A percentile compares a stretch with the other conserved stretches of the same genome.
phyloP scores from a whole-genome alignment of 768 basidiomycete species.

The Albatrellus ellisii region DNA sequence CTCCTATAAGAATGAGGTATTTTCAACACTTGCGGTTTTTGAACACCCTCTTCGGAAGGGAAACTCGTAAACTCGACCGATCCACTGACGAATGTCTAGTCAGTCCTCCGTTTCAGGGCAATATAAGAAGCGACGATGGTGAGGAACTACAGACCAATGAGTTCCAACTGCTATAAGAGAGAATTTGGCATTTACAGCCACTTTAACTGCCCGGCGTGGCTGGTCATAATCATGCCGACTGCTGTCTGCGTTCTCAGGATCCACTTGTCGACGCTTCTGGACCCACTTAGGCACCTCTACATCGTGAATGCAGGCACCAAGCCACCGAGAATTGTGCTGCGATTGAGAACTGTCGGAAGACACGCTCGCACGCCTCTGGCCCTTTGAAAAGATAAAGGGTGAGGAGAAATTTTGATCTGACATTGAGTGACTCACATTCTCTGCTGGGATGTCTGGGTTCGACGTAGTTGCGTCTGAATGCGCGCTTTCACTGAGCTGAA shows the following conservation, averaged over 20 bases:
- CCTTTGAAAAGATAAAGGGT: too few species aligned
- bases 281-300: constrained; percentile 68
- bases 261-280: constrained; percentile 54
- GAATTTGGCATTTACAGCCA: constrained; percentile 69
- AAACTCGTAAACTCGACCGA: constrained; percentile 54
- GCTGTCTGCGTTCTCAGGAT: constrained; percentile 28
- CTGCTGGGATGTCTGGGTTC: constrained; percentile 6
- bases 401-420: too few species aligned
- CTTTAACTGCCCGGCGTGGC: constrained; percentile 47
- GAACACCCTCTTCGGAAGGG: constrained; percentile 48
- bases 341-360: constrained; percentile 3
- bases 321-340: constrained; percentile 30
- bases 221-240: constrained; percentile 36
- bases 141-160: constrained; percentile 30
- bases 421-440: background rate
- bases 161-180: constrained; percentile 77
- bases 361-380: constrained; percentile 4
- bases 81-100: constrained; percentile 33
- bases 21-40: constrained; percentile 46
- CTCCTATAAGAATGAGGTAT: constrained; percentile 49
- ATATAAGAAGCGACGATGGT: background rate
- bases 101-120: constrained; percentile 7
- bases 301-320: constrained; percentile 70
- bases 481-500: constrained; percentile 39
- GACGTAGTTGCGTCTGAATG: constrained; percentile 12